These are phyloP conservation scores for Rhodamnia rubescens DNA, from an alignment of 345 rosid species.

Conservation along the genomic window DNA sequence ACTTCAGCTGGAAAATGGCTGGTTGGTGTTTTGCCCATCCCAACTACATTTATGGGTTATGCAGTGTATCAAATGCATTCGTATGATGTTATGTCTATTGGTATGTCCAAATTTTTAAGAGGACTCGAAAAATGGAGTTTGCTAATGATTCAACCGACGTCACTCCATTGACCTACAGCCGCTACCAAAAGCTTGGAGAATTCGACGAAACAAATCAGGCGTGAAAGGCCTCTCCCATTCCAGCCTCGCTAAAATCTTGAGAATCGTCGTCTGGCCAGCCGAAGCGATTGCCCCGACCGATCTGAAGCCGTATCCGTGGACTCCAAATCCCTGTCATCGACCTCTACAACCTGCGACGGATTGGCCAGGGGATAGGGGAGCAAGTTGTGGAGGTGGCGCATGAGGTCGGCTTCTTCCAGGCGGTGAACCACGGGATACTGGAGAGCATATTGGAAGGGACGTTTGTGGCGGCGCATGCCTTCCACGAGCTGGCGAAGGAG, in stretches of 20 bases:
- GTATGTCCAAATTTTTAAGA: no score
- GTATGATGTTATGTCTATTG: no score
- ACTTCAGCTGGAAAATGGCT: no score
- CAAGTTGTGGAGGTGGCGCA: background rate
- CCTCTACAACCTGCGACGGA: background rate
- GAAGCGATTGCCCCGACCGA: background rate
- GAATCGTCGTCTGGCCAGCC: background rate
- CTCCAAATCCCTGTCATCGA: conserved; percentile 27
- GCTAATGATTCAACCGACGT: background rate
- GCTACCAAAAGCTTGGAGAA: background rate
- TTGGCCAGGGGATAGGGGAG: background rate
- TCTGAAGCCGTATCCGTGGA: no score
- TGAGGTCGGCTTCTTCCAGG: conserved; percentile 20
- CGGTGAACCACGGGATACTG: conserved; percentile 24
- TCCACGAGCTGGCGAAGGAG: conserved; percentile 15
- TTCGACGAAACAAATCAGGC: background rate
- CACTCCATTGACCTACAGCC: background rate
- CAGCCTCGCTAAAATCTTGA: background rate
- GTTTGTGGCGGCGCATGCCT: conserved; percentile 4
- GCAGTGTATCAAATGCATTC: no score
- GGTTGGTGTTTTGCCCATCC: no score
- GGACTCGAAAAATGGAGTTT: background rate
- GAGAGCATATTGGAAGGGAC: conserved; percentile 9
- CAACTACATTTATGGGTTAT: no score
- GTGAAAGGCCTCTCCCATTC: background rate